Conservation (phyloP, 176 grass and related monocot genomes). For the Ensete ventricosum region DNA sequence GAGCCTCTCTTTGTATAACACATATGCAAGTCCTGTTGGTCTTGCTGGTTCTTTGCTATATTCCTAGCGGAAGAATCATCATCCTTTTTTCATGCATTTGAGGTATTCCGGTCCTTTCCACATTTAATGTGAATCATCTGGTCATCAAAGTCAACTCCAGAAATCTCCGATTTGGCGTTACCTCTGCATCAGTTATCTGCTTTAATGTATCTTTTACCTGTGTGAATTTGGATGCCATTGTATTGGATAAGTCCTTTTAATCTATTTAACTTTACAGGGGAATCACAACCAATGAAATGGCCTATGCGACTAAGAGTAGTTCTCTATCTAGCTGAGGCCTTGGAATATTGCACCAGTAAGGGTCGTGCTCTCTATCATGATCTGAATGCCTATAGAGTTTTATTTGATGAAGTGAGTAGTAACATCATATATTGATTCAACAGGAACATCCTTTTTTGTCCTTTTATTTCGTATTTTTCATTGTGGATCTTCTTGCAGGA, state of each 20-base stretch:
- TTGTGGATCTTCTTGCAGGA: constrained; percentile 43
- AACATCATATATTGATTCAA: constrained; percentile 16
- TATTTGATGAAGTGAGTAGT: constrained; percentile 82
- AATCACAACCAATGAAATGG: constrained; percentile 98
- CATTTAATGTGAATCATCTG: no score
- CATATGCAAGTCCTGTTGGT: neutral
- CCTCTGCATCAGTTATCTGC: neutral
- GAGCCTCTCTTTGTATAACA: neutral
- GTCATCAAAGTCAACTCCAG: neutral
- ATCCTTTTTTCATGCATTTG: no score
- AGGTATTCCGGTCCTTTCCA: no score
- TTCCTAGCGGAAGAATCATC: no score
- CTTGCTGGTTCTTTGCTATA: neutral
- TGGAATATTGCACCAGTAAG: constrained; percentile 79
- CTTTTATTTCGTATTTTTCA: constrained; percentile 17
- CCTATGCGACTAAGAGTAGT: constrained; percentile 92
- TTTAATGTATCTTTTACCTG: neutral
- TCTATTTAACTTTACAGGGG: constrained; percentile 56
- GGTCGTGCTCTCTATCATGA: constrained; percentile 95
- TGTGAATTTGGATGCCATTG: neutral
- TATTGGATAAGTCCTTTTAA: neutral
- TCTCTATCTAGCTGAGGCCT: constrained; percentile 82
- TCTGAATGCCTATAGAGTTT: constrained; percentile 96
- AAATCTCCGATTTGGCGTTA: neutral
- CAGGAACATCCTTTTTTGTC: constrained; percentile 13